phyloP scores from a whole-genome alignment of 805 yeast species.

The Starmera dryadoides region DNA sequence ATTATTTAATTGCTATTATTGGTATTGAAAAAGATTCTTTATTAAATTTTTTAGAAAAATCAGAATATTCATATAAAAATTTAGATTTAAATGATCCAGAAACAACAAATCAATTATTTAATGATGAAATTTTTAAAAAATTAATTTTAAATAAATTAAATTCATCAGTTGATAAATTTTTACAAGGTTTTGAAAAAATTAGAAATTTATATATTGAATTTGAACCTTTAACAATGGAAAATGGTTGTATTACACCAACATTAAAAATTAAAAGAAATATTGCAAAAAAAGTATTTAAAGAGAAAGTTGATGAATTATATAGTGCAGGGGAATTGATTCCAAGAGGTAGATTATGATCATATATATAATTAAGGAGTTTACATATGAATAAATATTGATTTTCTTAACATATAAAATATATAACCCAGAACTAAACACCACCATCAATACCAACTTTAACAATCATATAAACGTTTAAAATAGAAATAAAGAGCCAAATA shows the following conservation, averaged over 20 bases:
- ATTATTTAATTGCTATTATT: slow-evolving; percentile 43
- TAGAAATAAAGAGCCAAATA: slow-evolving; percentile 67
- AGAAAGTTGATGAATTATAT: slow-evolving; percentile 36
- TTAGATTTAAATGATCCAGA: slow-evolving; percentile 6
- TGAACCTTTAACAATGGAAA: slow-evolving; percentile 53
- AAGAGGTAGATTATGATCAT: too few relatives aligned
- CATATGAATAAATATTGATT: too few relatives aligned
- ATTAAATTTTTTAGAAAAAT: not conserved
- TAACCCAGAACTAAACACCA: not conserved
- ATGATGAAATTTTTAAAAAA: not conserved
- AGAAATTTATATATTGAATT: slow-evolving; percentile 46
- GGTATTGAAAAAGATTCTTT: slow-evolving; percentile 39
- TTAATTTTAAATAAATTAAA: not conserved
- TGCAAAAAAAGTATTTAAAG: slow-evolving; percentile 36
- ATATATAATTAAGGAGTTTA: too few relatives aligned
- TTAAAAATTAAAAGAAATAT: slow-evolving; percentile 44
- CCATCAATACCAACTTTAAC: slow-evolving; percentile 29
- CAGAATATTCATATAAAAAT: slow-evolving; percentile 1
- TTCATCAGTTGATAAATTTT: slow-evolving; percentile 11
- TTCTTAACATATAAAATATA: too few relatives aligned
- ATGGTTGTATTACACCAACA: slow-evolving; percentile 62
- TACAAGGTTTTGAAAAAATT: slow-evolving; percentile 57
- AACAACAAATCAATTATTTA: slow-evolving; percentile 3
- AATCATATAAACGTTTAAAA: slow-evolving; percentile 62
- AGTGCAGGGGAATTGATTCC: slow-evolving; percentile 30